A percentile compares a stretch with the other conserved stretches of the same genome.
These are phyloP conservation scores for Trametes cinnabarina DNA, from an alignment of 768 basidiomycete species.

Conservation along the genomic window DNA sequence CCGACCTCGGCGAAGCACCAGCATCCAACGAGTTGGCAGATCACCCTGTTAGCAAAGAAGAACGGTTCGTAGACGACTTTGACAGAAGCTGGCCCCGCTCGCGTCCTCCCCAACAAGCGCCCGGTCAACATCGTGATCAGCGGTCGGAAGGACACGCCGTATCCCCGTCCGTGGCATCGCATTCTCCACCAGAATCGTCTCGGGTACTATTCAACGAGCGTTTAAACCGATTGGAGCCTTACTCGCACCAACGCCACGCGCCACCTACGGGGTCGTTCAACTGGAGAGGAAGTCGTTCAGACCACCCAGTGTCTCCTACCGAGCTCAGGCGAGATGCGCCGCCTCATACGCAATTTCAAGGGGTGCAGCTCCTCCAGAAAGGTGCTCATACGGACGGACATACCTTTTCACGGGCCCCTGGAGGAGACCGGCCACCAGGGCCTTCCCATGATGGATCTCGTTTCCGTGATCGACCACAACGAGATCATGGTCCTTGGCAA, in stretches of 20 bases:
- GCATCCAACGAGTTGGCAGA: constrained; percentile 19
- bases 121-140: constrained; percentile 38
- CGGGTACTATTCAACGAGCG: constrained; percentile 94
- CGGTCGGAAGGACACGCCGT: constrained; percentile 34
- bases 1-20: constrained; percentile 1
- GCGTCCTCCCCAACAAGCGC: constrained; percentile 41
- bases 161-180: constrained; percentile 36
- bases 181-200: constrained; percentile 56
- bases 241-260: constrained; percentile 49
- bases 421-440: constrained; percentile 23
- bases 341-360: constrained; percentile 37
- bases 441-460: constrained; percentile 17
- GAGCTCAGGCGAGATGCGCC: constrained; percentile 51
- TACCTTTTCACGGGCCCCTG: constrained; percentile 16
- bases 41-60: constrained; percentile 73
- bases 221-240: constrained; percentile 86
- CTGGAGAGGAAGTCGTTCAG: constrained; percentile 45
- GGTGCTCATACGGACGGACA: constrained; percentile 14
- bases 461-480: constrained; percentile 25
- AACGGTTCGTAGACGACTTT: constrained; percentile 90
- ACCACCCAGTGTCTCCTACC: constrained; percentile 34
- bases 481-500: constrained; percentile 17
- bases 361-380: constrained; percentile 65
- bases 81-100: constrained; percentile 95
- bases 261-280: constrained; percentile 33